Conservation (phyloP, 1,284 basidiomycete genomes). For the Cutaneotrichosporon mucoides region DNA sequence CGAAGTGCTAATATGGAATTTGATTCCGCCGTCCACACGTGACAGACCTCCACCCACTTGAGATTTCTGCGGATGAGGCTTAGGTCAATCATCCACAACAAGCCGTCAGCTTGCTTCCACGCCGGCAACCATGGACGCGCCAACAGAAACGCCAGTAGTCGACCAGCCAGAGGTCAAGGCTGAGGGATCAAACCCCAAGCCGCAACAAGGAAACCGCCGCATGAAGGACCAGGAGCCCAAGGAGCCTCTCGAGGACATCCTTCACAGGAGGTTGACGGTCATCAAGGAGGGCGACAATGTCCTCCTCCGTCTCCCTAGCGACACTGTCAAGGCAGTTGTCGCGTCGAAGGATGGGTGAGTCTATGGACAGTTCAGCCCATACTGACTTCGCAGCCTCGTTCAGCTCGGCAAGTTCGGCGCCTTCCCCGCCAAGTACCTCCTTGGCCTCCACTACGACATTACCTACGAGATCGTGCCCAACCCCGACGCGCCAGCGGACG, state of each 20-base stretch:
- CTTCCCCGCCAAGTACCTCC: slow-evolving; percentile 48
- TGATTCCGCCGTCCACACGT: slow-evolving; percentile 11
- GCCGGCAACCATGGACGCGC: neutral
- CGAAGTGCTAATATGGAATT: neutral
- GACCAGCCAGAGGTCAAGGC: neutral
- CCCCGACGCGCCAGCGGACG: neutral
- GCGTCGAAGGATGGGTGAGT: slow-evolving; percentile 46
- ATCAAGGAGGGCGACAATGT: slow-evolving; percentile 51
- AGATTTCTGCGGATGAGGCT: slow-evolving; percentile 7
- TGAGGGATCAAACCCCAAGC: neutral
- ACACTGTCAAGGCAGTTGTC: slow-evolving; percentile 49
- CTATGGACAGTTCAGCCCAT: slow-evolving; percentile 6
- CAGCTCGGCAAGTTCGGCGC: slow-evolving; percentile 52
- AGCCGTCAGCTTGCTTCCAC: neutral
- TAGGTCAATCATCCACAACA: too few relatives aligned
- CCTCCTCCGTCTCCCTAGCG: slow-evolving; percentile 50
- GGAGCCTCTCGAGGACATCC: slow-evolving; percentile 34
- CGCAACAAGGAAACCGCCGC: neutral
- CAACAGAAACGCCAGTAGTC: neutral
- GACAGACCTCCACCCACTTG: slow-evolving; percentile 9
- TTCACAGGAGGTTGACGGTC: slow-evolving; percentile 35
- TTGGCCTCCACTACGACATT: slow-evolving; percentile 51
- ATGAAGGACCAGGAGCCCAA: slow-evolving; percentile 6
- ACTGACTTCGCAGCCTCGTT: slow-evolving; percentile 33
- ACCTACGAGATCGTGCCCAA: slow-evolving; percentile 50